Base-by-base conservation (phyloP, 768 basidiomycete species). In the Glaciozyma martinii region DNA sequence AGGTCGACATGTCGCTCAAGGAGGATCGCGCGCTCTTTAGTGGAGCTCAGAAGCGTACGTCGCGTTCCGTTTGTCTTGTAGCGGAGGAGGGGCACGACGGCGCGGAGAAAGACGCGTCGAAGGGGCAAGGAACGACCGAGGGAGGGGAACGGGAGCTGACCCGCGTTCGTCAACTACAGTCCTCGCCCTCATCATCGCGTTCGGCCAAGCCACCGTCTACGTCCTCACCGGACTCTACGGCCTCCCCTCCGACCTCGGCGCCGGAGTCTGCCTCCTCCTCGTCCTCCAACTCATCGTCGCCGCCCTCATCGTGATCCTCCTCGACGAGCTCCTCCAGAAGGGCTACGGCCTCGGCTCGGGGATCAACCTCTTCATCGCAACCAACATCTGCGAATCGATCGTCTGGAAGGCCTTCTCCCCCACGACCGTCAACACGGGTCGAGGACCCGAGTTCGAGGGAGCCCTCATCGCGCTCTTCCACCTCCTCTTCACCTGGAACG, bases 331-430 rank as follows among this genome's bases (percentile, higher is more conserved):
- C 67, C 88, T 99, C 71, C 94, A 97, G 74, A 98, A 98, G 77
- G 95, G 94, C 50, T 98, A 99, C 77, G 94, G 95, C 76, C 89
- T 98, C 68, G 95, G 95, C 63, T 93, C 90, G 7, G 95, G 95
- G 68, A 97, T 99, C 78, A 93, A 92, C 63, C 86, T 98, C 63
- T 98, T 98, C 83, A 95, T 98, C 73, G 95, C 94, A 6, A 98
- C 95, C 80, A 99, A 98, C 82, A 98, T 99, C 73, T 98, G 94
- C 78, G 95, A 99, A 78, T 90, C 88, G 68, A 98, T 99, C 80
- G 85, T 98, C 76, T 99, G 94, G 94, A 99, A 99, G 76, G 95
- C 94, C 2, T 98, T 99, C 80, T 93, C 90, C 1, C 95, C 95
- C 15, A 98, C 91, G 27, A 97, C 95, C 54, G 79, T 98, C 78